Percentiles rank a stretch among this genome's conserved stretches.
phyloP scores from a whole-genome alignment of 139 green algal genomes.

The Coccomyxa sp. region DNA sequence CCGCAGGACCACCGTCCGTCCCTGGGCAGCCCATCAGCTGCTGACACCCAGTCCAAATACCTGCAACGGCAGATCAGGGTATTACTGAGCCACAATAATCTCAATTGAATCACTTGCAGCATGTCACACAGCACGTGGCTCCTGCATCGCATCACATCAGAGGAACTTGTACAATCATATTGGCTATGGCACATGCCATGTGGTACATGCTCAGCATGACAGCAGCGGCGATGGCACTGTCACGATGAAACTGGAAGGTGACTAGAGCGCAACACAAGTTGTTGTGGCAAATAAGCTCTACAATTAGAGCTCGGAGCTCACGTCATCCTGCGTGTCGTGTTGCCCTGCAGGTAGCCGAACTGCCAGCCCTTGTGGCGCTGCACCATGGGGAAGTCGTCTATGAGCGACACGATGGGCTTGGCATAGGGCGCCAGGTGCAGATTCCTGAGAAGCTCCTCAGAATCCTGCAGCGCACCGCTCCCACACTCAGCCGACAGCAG shows the following conservation, averaged over 20 bases:
- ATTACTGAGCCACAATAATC: no score
- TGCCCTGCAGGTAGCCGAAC: not conserved
- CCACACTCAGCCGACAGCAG: no score
- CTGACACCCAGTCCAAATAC: not conserved
- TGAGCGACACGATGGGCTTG: slow-evolving; percentile 8
- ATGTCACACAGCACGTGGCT: no score
- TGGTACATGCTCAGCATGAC: no score
- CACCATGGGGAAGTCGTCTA: slow-evolving; percentile 2
- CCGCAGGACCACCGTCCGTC: slow-evolving; percentile 2
- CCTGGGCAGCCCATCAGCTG: not conserved
- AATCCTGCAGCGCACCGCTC: not conserved
- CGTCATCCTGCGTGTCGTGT: not conserved
- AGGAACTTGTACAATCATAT: no score
- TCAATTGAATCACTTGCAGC: no score
- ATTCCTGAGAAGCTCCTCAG: slow-evolving; percentile 11
- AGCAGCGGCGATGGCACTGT: no score
- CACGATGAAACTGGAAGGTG: no score
- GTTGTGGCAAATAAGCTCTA: no score
- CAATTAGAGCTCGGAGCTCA: not conserved
- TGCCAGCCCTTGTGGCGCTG: slow-evolving; percentile 12
- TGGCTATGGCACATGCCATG: no score
- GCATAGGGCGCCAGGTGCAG: slow-evolving; percentile 15
- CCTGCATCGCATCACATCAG: no score
- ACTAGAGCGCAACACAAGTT: no score
- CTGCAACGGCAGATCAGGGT: not conserved